Evolutionary conservation across 306 rosid species (phyloP), one percentile per base, ranked within the genome.

Genomic region (Quercus gilva): DNA sequence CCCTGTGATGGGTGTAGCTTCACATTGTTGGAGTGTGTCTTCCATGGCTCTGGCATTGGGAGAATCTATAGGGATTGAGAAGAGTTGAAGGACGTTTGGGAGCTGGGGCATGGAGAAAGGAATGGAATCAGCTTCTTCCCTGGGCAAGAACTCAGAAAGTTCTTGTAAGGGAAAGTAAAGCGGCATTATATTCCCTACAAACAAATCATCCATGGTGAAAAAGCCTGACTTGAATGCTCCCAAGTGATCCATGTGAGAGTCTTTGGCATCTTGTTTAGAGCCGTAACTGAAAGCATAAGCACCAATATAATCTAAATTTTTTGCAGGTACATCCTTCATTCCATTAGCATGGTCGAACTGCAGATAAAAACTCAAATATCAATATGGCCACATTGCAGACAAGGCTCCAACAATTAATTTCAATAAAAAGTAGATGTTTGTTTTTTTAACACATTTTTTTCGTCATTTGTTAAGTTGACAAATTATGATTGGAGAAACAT

Each of bases 171-270:
- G 89, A 60, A 91, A 91, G 73, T 86, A 70, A 18, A 87, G 87
- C 18, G 89, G 79, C 96, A 91, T 84, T 18, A 10, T 76, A n/a
- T 81, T 86, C 70, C 89, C 91, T 8, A 74, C 81, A 75, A 73
- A 14, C 14, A 89, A 55, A 78, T 91, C 90, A 15, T 84, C 76
- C 19, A 87, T 41, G 8, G 82, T 43, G 57, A 89, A 91, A 81
- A 89, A 87, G 1, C 92, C 91, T 21, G 23, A 7, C 83, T 85
- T 85, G 81, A 84, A 87, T 65, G 92, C 92, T 76, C 87, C 89
- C 5, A 15, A 79, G 2, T 76, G 92, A 55, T 90, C 84, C 65
- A 49, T 10, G 1, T 59, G 69, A 5, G 80, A 35, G 73, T n/a
- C 55, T 80, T 71, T 17, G 37, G 15, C 18, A 69, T 69, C 21